These are phyloP conservation scores for Penicillium decumbens DNA, from an alignment of 2,329 filamentous ascomycete species.

Conservation along the genomic window DNA sequence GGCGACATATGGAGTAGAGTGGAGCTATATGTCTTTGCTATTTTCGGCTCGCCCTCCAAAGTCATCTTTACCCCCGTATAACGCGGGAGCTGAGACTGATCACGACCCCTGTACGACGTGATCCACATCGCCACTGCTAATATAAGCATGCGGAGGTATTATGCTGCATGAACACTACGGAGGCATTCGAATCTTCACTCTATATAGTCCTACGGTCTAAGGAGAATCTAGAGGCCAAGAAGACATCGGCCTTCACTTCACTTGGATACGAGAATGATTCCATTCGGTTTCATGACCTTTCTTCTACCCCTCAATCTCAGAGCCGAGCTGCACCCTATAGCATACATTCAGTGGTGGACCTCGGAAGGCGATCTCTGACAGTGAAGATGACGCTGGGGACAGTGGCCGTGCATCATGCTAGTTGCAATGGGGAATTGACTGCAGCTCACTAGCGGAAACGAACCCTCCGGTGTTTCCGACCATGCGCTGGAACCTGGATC, in stretches of 20 bases:
- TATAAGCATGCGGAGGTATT: background rate
- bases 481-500: too few species aligned
- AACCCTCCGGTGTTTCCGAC: background rate
- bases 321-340: background rate
- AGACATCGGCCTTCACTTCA: background rate
- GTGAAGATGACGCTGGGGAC: slow-evolving; percentile 2
- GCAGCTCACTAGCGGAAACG: slow-evolving; percentile 2
- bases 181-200: background rate
- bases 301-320: background rate
- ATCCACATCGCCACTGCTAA: background rate
- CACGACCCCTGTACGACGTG: background rate
- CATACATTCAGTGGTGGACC: slow-evolving; percentile 1
- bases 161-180: background rate
- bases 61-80: slow-evolving; percentile 3
- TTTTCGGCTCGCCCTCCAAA: background rate
- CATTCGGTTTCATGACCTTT: background rate
- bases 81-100: background rate
- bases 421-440: slow-evolving; percentile 7
- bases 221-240: background rate
- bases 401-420: background rate
- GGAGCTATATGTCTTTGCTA: background rate
- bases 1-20: background rate
- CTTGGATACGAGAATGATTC: background rate
- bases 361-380: background rate
- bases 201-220: background rate